These are phyloP conservation scores for Peniophora sp. DNA, from an alignment of 1,284 basidiomycete genomes.

Conservation along the genomic window DNA sequence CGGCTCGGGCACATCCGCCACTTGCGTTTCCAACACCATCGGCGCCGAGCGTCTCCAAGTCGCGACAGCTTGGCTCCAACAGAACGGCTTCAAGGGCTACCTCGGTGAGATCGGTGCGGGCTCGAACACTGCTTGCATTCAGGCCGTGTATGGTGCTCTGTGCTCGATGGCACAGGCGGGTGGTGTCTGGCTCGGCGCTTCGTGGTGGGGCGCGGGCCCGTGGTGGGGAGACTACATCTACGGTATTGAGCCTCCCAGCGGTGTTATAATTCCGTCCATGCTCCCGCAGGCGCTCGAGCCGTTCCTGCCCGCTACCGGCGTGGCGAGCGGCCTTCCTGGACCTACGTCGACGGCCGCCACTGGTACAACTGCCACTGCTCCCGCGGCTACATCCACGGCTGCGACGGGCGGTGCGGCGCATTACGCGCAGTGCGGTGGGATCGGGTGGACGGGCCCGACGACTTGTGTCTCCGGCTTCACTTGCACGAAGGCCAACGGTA, in stretches of 20 bases:
- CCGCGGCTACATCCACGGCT: no score
- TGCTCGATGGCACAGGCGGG: conserved; percentile 47
- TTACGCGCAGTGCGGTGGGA: no score
- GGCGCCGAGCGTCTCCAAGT: conserved; percentile 46
- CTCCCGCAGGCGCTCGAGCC: conserved; percentile 51
- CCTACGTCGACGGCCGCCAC: no score
- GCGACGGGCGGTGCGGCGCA: no score
- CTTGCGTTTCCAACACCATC: conserved; percentile 53
- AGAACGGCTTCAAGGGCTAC: conserved; percentile 54
- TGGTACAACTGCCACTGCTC: no score
- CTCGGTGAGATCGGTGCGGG: conserved; percentile 58
- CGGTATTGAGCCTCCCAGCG: conserved; percentile 56
- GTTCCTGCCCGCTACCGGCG: conserved; percentile 29
- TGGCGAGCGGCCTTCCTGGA: no score
- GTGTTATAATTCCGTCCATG: conserved; percentile 40
- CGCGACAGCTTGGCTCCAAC: conserved; percentile 52
- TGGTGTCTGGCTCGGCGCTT: conserved; percentile 48
- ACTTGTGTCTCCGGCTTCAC: no score
- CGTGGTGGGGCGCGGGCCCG: conserved; percentile 55
- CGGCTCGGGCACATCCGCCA: conserved; percentile 46
- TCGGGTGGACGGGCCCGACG: no score
- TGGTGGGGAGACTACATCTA: conserved; percentile 63
- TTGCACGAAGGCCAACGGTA: no score
- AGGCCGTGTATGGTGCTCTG: conserved; percentile 47
- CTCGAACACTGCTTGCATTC: conserved; percentile 39